These are phyloP conservation scores for Forsythia suspensa DNA, from an alignment of 257 asterid genomes.

Conservation along the genomic window DNA sequence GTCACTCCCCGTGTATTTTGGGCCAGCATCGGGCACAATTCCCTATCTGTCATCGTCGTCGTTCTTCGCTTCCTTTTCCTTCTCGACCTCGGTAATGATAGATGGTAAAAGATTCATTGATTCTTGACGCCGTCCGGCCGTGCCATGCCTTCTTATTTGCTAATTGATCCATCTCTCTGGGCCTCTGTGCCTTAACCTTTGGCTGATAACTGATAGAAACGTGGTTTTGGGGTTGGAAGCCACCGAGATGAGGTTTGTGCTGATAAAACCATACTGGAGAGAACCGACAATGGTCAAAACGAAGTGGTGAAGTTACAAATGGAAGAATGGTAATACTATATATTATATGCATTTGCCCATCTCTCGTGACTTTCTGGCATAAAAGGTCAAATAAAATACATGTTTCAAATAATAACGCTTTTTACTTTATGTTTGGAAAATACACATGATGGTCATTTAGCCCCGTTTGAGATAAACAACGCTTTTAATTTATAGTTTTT, in stretches of 20 bases:
- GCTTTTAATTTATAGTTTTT: no score
- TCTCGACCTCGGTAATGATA: background rate
- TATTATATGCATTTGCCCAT: background rate
- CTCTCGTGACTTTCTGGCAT: background rate
- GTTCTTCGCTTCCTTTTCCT: background rate
- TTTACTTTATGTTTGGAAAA: background rate
- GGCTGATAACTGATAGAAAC: background rate
- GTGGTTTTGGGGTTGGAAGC: background rate
- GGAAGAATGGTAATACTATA: background rate
- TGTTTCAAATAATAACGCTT: conserved; percentile 1
- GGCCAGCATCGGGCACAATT: conserved; percentile 34
- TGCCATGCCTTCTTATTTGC: background rate
- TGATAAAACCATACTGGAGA: conserved; percentile 1
- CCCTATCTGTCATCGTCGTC: background rate
- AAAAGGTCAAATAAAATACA: background rate
- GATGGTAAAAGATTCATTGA: conserved; percentile 18
- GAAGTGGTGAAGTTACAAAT: background rate
- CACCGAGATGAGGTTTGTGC: conserved; percentile 9
- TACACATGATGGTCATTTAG: no score
- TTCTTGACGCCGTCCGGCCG: conserved; percentile 13
- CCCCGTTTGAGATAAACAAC: no score
- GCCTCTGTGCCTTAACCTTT: background rate
- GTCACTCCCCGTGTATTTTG: conserved; percentile 34
- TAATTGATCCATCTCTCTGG: background rate
- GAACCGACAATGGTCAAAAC: background rate